Base-by-base conservation (phyloP, 768 basidiomycete genomes). In the Hirschioporus abietinus region DNA sequence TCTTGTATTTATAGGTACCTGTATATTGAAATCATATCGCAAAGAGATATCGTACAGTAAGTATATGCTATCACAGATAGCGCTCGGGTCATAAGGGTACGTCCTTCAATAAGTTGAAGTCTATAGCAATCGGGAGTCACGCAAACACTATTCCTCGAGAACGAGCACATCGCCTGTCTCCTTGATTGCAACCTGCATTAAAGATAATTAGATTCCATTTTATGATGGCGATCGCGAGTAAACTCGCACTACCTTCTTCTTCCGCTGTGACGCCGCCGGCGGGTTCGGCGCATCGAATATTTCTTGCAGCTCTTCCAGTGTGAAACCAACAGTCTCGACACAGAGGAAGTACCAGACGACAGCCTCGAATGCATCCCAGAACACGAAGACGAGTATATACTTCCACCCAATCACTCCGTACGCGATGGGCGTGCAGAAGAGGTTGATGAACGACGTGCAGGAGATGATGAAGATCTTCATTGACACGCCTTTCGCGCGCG, bases 401-500 rank as follows among this genome's bases (percentile, higher is more conserved):
- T 62, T 66, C 58, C 58, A 68, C 20, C 42, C 42, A 3, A 66
- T 42, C 24, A 10, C 20, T 8, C 35, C 59, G 23, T 36, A 35
- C 17, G 60, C 57, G 58, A 62, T 58, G 20, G 78, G 78, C 17
- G 75, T 76, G n/a, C 74, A 75, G 65, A 74, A 76, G 35, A 69
- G 65, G 70, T 78, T 78, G 74, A 78, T 76, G 72, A 77, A 77
- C 8, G 59, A 35, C 23, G 65, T 66, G 34, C 58, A 60, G n/a
- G 58, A 67, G 27, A 68, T 66, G 27, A 68, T 60, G 10, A 66
- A 71, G 57, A 58, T 42, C 27, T 66, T 60, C 67, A 64, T 36
- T 4, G 36, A 76, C 65, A 78, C 72, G 67, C 78, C 78, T 68
- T 78, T 79, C 15, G 78, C 77, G 34, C 78, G 72, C 24, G 75